A percentile compares a stretch with the other conserved stretches of the same genome.
phyloP scores from a whole-genome alignment of 106 monocot species.

The Xerophyta viscosa region DNA sequence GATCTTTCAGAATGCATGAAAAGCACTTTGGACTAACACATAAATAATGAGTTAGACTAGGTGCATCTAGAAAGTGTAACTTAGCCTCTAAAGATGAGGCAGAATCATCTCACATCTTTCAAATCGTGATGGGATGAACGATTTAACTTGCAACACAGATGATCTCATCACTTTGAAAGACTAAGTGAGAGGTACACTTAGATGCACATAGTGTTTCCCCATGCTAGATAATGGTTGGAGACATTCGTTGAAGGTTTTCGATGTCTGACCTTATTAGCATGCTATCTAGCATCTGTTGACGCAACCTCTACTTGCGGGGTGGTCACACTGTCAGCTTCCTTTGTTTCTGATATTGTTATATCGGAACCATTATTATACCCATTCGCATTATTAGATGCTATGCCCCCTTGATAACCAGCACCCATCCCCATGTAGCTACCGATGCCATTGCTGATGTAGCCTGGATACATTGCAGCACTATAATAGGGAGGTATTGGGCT shows the following conservation, averaged over 20 bases:
- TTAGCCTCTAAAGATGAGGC: too few species aligned
- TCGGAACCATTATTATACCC: conserved; percentile 9
- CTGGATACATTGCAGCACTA: conserved; percentile 13
- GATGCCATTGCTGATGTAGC: conserved; percentile 13
- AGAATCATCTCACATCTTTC: too few species aligned
- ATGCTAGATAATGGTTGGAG: too few species aligned
- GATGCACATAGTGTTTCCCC: too few species aligned
- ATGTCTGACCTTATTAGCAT: conserved; percentile 12
- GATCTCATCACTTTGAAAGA: too few species aligned
- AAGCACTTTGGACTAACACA: too few species aligned
- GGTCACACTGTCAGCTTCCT: conserved; percentile 1
- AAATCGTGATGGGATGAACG: too few species aligned
- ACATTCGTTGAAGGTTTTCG: background rate
- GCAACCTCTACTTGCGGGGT: conserved; percentile 16
- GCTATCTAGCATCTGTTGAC: conserved; percentile 21
- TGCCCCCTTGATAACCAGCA: conserved; percentile 12
- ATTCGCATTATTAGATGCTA: conserved; percentile 6
- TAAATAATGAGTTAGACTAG: too few species aligned
- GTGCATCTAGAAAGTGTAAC: too few species aligned
- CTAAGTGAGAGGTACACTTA: too few species aligned
- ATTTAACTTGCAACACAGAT: too few species aligned
- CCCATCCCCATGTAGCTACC: conserved; percentile 12
- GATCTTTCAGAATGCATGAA: too few species aligned
- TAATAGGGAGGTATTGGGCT: conserved; percentile 20
- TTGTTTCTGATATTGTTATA: conserved; percentile 10